phyloP scores from a whole-genome alignment of 2,329 filamentous ascomycete species.

The Penicillium sp. region DNA sequence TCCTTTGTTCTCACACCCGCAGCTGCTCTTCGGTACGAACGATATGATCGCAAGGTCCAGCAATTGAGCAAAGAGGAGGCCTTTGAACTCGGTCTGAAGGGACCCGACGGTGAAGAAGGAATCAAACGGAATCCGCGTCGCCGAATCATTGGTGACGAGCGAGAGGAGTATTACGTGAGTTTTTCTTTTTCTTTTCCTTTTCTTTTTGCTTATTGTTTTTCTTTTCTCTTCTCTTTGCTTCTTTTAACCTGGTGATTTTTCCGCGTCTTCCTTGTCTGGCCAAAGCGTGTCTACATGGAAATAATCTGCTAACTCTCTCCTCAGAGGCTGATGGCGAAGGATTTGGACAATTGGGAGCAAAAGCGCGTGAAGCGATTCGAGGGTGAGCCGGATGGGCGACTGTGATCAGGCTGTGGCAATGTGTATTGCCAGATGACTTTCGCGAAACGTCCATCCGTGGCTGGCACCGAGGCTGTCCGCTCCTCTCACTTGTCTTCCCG shows the following conservation, averaged over 20 bases:
- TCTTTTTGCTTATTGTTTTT: no score
- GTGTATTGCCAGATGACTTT: neutral
- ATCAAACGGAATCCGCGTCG: constrained; percentile 48
- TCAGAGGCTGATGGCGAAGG: constrained; percentile 76
- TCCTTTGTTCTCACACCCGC: constrained; percentile 94
- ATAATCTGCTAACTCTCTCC: constrained; percentile 9
- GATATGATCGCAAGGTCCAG: constrained; percentile 81
- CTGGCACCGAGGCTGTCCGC: no score
- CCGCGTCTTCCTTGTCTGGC: no score
- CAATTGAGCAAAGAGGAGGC: constrained; percentile 82
- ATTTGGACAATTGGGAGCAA: constrained; percentile 94
- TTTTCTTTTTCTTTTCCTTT: no score
- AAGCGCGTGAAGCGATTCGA: constrained; percentile 84
- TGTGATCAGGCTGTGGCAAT: constrained; percentile 43
- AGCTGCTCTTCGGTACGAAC: constrained; percentile 88
- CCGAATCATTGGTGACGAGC: constrained; percentile 38
- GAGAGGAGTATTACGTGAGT: constrained; percentile 43
- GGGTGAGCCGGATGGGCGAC: constrained; percentile 80
- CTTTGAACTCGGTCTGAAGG: constrained; percentile 66
- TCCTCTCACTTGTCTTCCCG: no score
- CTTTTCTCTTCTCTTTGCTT: no score
- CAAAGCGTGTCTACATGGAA: no score
- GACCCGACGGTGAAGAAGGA: constrained; percentile 69
- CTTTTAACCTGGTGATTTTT: no score
- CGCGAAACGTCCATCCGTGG: no score